phyloP scores from a whole-genome alignment of 73 alveolate species.

The Tetrahymena borealis region DNA sequence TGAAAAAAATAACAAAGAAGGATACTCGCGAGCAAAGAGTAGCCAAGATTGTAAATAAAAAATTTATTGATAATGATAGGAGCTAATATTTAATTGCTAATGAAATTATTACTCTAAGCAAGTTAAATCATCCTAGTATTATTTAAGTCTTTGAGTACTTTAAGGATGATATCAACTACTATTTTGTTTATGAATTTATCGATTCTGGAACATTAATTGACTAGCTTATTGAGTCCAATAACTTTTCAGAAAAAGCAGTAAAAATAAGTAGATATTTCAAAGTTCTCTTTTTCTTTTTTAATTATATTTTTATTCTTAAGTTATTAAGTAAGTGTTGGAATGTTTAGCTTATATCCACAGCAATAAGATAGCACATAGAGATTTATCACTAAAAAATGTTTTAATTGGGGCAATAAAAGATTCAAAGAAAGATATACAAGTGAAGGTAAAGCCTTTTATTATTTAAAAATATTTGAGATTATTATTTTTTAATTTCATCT shows the following conservation, averaged over 20 bases:
- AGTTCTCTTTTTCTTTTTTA: background rate
- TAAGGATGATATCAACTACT: background rate
- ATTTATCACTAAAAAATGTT: constrained; percentile 19
- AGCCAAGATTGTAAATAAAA: background rate
- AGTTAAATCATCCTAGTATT: constrained; percentile 23
- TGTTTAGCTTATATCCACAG: constrained; percentile 17
- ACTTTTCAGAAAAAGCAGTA: background rate
- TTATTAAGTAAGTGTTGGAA: background rate
- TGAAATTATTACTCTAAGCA: background rate
- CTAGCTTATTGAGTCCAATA: background rate
- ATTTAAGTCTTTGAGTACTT: constrained; percentile 20
- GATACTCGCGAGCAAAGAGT: background rate
- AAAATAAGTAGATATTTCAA: background rate
- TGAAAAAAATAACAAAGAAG: background rate
- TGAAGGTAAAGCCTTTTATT: background rate
- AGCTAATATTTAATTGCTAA: background rate
- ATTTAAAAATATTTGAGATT: background rate
- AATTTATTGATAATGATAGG: background rate
- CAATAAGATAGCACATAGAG: constrained; percentile 19
- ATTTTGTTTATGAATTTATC: constrained; percentile 5
- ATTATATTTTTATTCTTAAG: background rate
- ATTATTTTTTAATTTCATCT: background rate
- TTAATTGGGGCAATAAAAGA: background rate
- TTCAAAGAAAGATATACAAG: background rate
- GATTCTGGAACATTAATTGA: constrained; percentile 8